Conservation (phyloP, 139 green algal species). For the Asterochloris sp. region DNA sequence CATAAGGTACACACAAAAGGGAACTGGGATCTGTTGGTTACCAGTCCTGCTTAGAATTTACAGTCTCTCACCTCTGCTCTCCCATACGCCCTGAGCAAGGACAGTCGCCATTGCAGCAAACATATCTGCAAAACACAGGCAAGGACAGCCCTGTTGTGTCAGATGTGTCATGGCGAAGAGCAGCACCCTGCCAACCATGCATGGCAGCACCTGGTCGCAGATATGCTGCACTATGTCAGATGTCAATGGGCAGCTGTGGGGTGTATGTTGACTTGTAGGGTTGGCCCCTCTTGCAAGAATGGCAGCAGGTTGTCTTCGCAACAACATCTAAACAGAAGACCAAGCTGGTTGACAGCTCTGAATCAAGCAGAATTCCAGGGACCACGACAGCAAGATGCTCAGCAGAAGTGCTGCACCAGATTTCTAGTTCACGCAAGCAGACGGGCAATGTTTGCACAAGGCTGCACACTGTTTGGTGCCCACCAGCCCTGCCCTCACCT, state of each 20-base stretch:
- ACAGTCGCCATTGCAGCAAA: constrained; percentile 75
- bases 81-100: constrained; percentile 65
- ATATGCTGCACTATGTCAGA: no score
- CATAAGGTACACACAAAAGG: no score
- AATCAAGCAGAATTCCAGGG: background rate
- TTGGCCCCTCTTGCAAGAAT: background rate
- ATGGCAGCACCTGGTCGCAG: background rate
- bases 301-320: background rate
- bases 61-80: constrained; percentile 31
- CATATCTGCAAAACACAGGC: constrained; percentile 30
- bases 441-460: no score
- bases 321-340: no score
- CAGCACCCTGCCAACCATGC: background rate
- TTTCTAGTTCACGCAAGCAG: no score
- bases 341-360: background rate
- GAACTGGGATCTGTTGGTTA: no score
- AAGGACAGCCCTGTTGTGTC: background rate
- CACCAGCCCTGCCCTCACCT: constrained; percentile 4
- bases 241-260: no score
- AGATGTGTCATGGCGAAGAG: background rate
- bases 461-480: no score
- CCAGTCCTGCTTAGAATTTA: no score
- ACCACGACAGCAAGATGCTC: no score
- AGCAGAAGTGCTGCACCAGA: no score
- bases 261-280: no score